Base-by-base conservation (phyloP, 495 filamentous ascomycete genomes). In the Podospora comata region DNA sequence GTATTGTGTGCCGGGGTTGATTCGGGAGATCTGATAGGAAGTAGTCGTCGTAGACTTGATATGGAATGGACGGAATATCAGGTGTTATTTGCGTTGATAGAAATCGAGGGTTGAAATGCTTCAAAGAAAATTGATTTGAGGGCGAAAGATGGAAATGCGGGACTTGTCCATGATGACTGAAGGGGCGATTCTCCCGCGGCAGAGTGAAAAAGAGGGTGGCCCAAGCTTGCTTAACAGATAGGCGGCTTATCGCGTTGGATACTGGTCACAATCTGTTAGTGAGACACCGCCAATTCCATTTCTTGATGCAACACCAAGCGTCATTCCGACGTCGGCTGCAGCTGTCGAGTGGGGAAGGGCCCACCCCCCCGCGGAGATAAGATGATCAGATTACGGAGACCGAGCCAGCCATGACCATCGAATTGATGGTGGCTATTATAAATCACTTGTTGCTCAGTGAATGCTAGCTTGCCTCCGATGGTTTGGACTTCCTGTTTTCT, bases 361-460 rank as follows among this genome's bases (percentile, higher is more conserved):
- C 67, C 71, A 23, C 68, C 62, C 23, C 9, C 39, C 64, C 64
- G 73, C 73, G 75, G 74, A 75, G 76, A 78, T 78, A 75, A 78
- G 76, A 78, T 77, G 55, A 74, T 75, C 73, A 72, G 76, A 77
- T 77, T 73, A 69, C 71, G 74, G 71, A 76, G 28, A 69, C 71
- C 72, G 67, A 72, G 70, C 18, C 59, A 61, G 64, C 26, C 23
- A 65, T 23, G 48, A 34, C 44, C 26, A 28, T 32, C 39, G 6
- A 60, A 27, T 69, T 67, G 64, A 15, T 2, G 34, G 23, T 23
- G 23, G 23, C 23, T 23, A 23, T 23, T 23, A 23, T 23, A 23
- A 23, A 23, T 23, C 23, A 23, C 23, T 23, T 23, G 23, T 23
- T 23, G 23, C 1, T 23, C 23, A 23, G 23, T 23, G 23, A 23